A percentile compares a stretch with the other conserved stretches of the same genome.
Conservation (phyloP, 768 basidiomycete species). For the Hericium rajendrae region DNA sequence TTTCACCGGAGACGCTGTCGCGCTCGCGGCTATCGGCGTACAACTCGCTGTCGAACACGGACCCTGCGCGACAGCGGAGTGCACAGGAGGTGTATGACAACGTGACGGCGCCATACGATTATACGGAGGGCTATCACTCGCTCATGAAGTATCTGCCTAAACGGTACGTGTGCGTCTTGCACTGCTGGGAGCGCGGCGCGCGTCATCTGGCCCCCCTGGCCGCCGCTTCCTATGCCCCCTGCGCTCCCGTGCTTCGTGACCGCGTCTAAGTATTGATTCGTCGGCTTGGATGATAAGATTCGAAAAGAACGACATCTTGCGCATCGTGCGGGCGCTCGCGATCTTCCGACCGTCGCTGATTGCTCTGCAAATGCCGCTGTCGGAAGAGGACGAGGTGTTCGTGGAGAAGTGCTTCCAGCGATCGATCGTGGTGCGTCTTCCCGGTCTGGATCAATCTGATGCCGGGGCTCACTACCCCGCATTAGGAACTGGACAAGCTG, state of each 20-base stretch:
- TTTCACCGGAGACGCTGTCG: background rate
- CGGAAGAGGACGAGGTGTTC: constrained; percentile 93
- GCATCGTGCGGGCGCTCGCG: constrained; percentile 88
- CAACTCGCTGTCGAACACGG: constrained; percentile 2
- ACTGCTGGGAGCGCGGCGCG: background rate
- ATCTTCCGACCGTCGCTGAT: constrained; percentile 96
- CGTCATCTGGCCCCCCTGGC: background rate
- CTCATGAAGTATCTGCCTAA: constrained; percentile 88
- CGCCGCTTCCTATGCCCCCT: background rate
- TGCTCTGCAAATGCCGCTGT: constrained; percentile 95
- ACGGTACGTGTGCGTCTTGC: constrained; percentile 44
- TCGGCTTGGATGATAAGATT: constrained; percentile 41
- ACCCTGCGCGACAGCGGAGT: constrained; percentile 12
- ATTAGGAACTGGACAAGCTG: constrained; percentile 89
- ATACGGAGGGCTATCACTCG: constrained; percentile 94
- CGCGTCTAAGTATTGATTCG: background rate
- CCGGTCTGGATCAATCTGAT: constrained; percentile 7
- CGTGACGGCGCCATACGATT: constrained; percentile 76
- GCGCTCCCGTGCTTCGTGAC: background rate
- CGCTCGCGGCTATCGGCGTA: constrained; percentile 2
- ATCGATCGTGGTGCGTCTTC: constrained; percentile 63
- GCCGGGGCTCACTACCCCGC: constrained; percentile 5
- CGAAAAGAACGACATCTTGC: constrained; percentile 92
- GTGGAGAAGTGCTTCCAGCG: constrained; percentile 94
- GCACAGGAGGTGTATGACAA: constrained; percentile 46